A percentile compares a stretch with the other conserved stretches of the same genome.
Evolutionary conservation across 108 stramenopile genomes (phyloP).

Genomic region (Fragilaria crotonensis): DNA sequence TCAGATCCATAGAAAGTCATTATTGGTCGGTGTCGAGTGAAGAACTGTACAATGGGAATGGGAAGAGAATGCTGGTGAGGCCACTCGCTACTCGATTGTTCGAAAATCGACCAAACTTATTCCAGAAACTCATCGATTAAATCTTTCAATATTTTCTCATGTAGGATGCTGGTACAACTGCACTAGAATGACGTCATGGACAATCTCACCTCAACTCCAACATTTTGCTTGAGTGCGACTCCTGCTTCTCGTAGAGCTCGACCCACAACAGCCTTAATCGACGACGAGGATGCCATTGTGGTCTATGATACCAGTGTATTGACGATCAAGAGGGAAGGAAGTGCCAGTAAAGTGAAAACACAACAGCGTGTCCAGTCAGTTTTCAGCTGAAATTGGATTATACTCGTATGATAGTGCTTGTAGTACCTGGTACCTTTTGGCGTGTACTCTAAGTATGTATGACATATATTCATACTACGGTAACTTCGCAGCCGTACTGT

Average conservation of each 20-base stretch:
- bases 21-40: slow-evolving; percentile 79
- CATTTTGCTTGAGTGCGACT: slow-evolving; percentile 46
- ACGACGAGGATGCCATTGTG: slow-evolving; percentile 3
- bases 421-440: too few species aligned
- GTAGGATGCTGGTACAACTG: neutral
- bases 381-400: too few species aligned
- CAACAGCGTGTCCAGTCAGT: too few species aligned
- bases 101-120: neutral
- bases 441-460: too few species aligned
- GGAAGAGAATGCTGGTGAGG: neutral
- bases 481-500: too few species aligned
- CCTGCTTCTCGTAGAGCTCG: slow-evolving; percentile 60
- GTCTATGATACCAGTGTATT: neutral
- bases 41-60: slow-evolving; percentile 12
- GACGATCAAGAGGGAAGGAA: neutral
- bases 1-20: slow-evolving; percentile 66
- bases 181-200: neutral
- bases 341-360: too few species aligned
- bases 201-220: slow-evolving; percentile 43
- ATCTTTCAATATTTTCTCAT: neutral
- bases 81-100: neutral
- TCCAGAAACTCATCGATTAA: neutral
- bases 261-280: slow-evolving; percentile 39
- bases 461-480: too few species aligned
- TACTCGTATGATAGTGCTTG: too few species aligned